Conservation (phyloP, 2,329 filamentous ascomycete genomes). For the Aspergillus proliferans region DNA sequence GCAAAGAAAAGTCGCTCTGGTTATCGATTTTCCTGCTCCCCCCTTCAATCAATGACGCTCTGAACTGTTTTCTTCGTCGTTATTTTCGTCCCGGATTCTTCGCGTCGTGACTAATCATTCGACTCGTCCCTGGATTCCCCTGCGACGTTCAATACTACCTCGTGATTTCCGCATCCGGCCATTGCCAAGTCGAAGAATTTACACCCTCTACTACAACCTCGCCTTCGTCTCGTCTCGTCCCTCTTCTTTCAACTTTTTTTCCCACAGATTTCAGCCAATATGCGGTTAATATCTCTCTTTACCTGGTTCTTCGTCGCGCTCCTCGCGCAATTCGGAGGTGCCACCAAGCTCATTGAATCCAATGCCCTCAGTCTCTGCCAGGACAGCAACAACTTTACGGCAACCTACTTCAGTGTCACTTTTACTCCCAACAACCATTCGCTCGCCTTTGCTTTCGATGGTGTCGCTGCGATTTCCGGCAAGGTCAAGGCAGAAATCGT, state of each 20-base stretch:
- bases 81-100: background rate
- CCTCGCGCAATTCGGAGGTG: constrained; percentile 48
- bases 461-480: constrained; percentile 67
- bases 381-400: constrained; percentile 74
- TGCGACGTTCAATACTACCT: constrained; percentile 7
- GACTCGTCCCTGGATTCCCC: constrained; percentile 4
- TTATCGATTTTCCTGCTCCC: constrained; percentile 2
- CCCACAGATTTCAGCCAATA: constrained; percentile 15
- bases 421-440: constrained; percentile 60
- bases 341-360: constrained; percentile 66
- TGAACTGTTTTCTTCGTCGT: constrained; percentile 6
- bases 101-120: background rate
- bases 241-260: constrained; percentile 20
- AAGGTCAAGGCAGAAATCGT: constrained; percentile 25
- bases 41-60: constrained; percentile 19
- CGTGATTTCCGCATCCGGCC: constrained; percentile 30
- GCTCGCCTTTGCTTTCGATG: constrained; percentile 66
- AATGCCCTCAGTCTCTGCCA: constrained; percentile 80
- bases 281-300: constrained; percentile 30
- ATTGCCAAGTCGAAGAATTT: constrained; percentile 19
- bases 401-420: constrained; percentile 76
- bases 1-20: constrained; percentile 13
- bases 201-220: constrained; percentile 26
- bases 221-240: constrained; percentile 6
- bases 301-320: constrained; percentile 35